Evolutionary conservation across 495 filamentous ascomycete species (phyloP), one percentile per base, ranked within the genome.

Genomic region (Rostrohypoxylon terebratum): DNA sequence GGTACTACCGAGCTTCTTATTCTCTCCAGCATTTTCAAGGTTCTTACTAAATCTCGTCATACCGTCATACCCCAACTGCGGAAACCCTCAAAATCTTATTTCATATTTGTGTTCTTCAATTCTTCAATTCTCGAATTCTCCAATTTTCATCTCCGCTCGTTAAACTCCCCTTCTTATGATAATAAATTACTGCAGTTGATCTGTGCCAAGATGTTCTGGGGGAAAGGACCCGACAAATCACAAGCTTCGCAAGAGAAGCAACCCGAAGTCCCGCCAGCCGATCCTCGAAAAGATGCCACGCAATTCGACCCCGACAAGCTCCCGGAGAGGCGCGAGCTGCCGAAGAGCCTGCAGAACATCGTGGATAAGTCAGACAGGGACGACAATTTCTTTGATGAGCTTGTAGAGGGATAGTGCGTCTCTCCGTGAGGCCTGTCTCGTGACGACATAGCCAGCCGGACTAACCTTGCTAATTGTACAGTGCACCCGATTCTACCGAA

Each of bases 401-500:
- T 97, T 10, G 90, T 90, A 73, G 87, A 91, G 59, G 90, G 92
- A 81, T 93, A 90, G 93, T 97, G 88, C 68, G 94, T 91, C 28
- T 21, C 28, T 21, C 68, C 63, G 57, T 20, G 36, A 36, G 40
- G 48, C 53, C 59, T 65, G 40, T 53, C 25, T n/a, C 28, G 61
- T 63, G 36, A 64, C 60, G 13, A 18, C 31, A 48, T 8, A 36
- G 38, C 48, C 31, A 50, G 38, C 44, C 23, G 34, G 18, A 59
- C 61, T 77, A 64, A 69, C 60, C 60, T 51, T 45, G 57, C 57
- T 72, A 20, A 33, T 44, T 44, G 47, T 45, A 34, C 70, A 97
- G 94, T 78, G 90, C 87, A 18, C 85, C 90, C 23, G 90, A 96
- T 68, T 90, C 93, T 6, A 98, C 94, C 45, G 92, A 97, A 54